A percentile compares a stretch with the other conserved stretches of the same genome.
phyloP scores from a whole-genome alignment of 1,139 yeast genomes.

The Kazachstania sp. region DNA sequence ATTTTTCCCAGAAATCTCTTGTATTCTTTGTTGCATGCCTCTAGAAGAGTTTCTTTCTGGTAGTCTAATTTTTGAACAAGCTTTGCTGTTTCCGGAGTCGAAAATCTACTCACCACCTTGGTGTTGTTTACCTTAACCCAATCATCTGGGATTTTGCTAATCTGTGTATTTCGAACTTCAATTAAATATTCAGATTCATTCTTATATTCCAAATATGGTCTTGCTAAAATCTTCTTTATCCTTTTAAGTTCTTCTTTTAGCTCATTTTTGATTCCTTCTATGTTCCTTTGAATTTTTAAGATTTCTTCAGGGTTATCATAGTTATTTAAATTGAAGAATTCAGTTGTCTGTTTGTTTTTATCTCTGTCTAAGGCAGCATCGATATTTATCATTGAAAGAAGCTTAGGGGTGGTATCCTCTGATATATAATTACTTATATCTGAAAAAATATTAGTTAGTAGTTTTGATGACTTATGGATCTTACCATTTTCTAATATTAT shows the following conservation, averaged over 20 bases:
- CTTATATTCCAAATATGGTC: constrained; percentile 53
- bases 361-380: constrained; percentile 49
- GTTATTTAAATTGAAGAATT: constrained; percentile 45
- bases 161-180: constrained; percentile 58
- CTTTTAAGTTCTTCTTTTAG: constrained; percentile 44
- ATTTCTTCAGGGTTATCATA: constrained; percentile 38
- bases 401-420: constrained; percentile 20
- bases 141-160: constrained; percentile 51
- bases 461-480: constrained; percentile 24
- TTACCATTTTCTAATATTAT: constrained; percentile 18
- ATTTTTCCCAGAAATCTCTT: constrained; percentile 41
- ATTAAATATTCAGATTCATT: constrained; percentile 61
- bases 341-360: constrained; percentile 38
- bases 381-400: constrained; percentile 49
- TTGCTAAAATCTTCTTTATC: constrained; percentile 40
- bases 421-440: constrained; percentile 19
- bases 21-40: constrained; percentile 51
- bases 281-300: constrained; percentile 35
- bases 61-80: constrained; percentile 51
- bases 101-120: constrained; percentile 58
- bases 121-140: constrained; percentile 78
- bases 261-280: constrained; percentile 35
- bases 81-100: constrained; percentile 49
- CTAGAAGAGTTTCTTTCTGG: constrained; percentile 50
- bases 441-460: constrained; percentile 30